These are phyloP conservation scores for Tillandsia fasciculata DNA, from an alignment of 176 grass and related monocot genomes.

Conservation along the genomic window DNA sequence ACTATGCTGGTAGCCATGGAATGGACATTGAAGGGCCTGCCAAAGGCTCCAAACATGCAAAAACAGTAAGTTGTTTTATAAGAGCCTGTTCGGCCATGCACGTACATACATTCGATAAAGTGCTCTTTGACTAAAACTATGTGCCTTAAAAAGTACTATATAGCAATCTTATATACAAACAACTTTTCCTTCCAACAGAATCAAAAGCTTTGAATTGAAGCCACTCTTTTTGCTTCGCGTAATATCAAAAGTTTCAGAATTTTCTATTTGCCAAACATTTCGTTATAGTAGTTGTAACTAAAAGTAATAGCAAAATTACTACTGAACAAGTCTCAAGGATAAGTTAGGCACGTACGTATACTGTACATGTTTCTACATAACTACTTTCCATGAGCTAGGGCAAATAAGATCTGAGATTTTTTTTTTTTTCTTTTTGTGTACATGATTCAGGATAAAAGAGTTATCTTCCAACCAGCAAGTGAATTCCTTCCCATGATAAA, in stretches of 20 bases:
- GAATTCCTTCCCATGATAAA: conserved; percentile 83
- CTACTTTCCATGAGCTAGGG: too few species aligned
- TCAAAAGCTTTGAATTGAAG: conserved; percentile 7
- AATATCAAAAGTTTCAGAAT: too few species aligned
- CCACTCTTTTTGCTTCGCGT: background rate
- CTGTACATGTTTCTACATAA: too few species aligned
- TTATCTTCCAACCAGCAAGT: conserved; percentile 71
- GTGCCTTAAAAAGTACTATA: too few species aligned
- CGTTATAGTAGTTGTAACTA: too few species aligned
- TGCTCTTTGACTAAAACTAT: background rate
- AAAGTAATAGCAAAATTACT: too few species aligned
- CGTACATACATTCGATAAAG: background rate
- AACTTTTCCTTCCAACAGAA: too few species aligned
- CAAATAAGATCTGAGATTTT: too few species aligned
- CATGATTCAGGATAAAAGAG: conserved; percentile 32
- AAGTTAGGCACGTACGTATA: too few species aligned
- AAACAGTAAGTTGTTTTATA: conserved; percentile 35
- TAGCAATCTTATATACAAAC: too few species aligned
- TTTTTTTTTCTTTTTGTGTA: background rate
- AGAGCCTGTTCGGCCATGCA: background rate
- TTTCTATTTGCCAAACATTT: background rate
- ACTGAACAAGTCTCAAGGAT: too few species aligned
- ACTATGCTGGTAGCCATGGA: conserved; percentile 92
- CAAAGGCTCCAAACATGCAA: conserved; percentile 32
- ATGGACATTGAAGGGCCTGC: conserved; percentile 87